Conservation (phyloP, 495 filamentous ascomycete species). For the Neurospora sp. region DNA sequence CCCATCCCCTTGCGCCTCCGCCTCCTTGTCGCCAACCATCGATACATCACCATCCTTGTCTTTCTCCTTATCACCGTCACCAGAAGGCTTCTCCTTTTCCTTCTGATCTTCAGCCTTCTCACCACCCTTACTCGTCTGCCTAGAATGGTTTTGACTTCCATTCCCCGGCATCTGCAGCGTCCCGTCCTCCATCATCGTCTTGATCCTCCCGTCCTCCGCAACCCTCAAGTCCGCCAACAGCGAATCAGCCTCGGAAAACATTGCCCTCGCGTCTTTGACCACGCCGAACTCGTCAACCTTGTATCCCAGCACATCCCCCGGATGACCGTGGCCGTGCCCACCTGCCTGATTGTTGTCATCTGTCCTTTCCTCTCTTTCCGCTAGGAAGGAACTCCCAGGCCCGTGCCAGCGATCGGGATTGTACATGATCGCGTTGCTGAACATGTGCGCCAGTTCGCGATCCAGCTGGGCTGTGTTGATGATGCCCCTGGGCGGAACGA, state of each 20-base stretch:
- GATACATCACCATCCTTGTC: constrained; percentile 1
- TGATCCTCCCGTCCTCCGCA: constrained; percentile 16
- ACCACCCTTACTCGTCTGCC: not conserved
- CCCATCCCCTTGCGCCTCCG: constrained; percentile 4
- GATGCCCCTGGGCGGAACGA: constrained; percentile 80
- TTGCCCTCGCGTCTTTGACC: constrained; percentile 69
- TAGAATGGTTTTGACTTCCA: not conserved
- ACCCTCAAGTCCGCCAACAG: constrained; percentile 39
- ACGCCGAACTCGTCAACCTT: constrained; percentile 66
- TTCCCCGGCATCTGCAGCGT: constrained; percentile 14
- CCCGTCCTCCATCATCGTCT: constrained; percentile 14
- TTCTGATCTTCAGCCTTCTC: not conserved
- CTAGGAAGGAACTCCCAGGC: constrained; percentile 50
- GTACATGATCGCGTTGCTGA: constrained; percentile 96
- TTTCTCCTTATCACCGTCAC: not conserved
- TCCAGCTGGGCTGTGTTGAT: constrained; percentile 93
- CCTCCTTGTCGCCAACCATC: constrained; percentile 3
- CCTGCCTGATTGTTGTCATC: constrained; percentile 1
- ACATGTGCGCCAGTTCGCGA: constrained; percentile 94
- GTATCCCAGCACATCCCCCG: constrained; percentile 37
- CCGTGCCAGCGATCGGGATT: constrained; percentile 66
- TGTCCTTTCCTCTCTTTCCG: constrained; percentile 17
- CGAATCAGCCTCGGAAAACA: constrained; percentile 70
- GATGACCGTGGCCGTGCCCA: constrained; percentile 22
- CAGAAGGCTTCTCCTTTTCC: not conserved